Conservation (phyloP, 148 eudicot genomes). For the Selenicereus undatus region DNA sequence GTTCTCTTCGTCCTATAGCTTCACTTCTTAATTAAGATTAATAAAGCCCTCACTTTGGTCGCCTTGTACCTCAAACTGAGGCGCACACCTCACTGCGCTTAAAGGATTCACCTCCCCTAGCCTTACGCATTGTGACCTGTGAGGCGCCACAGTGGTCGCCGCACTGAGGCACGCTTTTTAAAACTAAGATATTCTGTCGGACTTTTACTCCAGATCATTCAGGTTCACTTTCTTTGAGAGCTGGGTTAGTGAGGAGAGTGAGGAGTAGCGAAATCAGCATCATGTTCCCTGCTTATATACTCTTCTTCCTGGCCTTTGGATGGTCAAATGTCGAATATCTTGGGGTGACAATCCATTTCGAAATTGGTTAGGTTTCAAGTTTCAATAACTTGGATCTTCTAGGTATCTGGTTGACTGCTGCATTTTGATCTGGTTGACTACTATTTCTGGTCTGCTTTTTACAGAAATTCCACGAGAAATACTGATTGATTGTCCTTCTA, state of each 20-base stretch:
- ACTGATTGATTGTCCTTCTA: not conserved
- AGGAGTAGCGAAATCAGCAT: not conserved
- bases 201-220: not conserved
- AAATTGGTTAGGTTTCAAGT: slow-evolving; percentile 1
- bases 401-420: not conserved
- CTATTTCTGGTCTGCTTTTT: not conserved
- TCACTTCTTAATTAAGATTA: too few species aligned
- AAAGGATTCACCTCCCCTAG: too few species aligned
- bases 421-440: not conserved
- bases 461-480: not conserved
- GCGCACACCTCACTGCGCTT: too few species aligned
- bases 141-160: too few species aligned
- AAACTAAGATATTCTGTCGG: too few species aligned
- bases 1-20: too few species aligned
- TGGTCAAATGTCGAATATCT: not conserved
- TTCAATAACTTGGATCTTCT: slow-evolving; percentile 5
- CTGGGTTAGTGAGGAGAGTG: not conserved
- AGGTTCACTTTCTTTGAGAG: not conserved
- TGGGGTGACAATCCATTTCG: not conserved
- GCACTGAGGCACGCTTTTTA: too few species aligned
- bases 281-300: not conserved
- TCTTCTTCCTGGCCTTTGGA: not conserved
- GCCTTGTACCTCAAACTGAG: too few species aligned
- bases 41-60: too few species aligned
- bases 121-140: too few species aligned